Conservation (phyloP, 352 stramenopile genomes). For the Pelagophyceae sp. region DNA sequence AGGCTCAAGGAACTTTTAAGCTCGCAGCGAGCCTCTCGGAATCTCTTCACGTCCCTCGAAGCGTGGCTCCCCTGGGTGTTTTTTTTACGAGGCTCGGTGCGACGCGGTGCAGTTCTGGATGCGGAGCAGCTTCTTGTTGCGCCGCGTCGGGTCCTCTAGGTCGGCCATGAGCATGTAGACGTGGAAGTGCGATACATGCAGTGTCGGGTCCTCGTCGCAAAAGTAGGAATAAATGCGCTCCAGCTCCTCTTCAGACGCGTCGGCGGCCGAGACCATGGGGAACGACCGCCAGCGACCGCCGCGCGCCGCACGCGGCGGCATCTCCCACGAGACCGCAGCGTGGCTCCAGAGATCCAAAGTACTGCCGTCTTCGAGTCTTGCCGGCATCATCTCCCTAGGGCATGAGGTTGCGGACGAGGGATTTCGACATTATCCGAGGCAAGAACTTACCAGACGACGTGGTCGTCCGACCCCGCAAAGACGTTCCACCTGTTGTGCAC, state of each 20-base stretch:
- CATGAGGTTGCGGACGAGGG: too few species aligned
- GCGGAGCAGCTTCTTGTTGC: neutral
- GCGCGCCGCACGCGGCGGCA: neutral
- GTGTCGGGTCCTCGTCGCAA: neutral
- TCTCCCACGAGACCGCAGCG: neutral
- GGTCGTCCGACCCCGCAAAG: neutral
- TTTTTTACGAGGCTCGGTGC: too few species aligned
- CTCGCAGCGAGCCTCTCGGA: too few species aligned
- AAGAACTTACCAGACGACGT: constrained; percentile 2
- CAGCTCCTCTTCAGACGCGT: neutral
- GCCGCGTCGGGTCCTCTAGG: neutral
- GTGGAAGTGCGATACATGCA: constrained; percentile 1
- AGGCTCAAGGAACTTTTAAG: too few species aligned
- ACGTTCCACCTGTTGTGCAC: constrained; percentile 21
- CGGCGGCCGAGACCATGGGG: constrained; percentile 9
- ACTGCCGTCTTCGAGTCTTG: neutral
- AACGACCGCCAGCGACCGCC: constrained; percentile 8
- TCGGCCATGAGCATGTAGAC: constrained; percentile 17
- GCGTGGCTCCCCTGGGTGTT: too few species aligned
- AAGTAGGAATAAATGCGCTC: constrained; percentile 7
- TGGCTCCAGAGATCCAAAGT: neutral
- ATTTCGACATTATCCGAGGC: too few species aligned
- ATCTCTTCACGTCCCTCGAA: too few species aligned
- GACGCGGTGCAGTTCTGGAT: neutral
- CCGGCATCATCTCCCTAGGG: constrained; percentile 13